Evolutionary conservation across 2,329 filamentous ascomycete species (phyloP), one percentile per base, ranked within the genome.

Genomic region (Colletotrichum camelliae): DNA sequence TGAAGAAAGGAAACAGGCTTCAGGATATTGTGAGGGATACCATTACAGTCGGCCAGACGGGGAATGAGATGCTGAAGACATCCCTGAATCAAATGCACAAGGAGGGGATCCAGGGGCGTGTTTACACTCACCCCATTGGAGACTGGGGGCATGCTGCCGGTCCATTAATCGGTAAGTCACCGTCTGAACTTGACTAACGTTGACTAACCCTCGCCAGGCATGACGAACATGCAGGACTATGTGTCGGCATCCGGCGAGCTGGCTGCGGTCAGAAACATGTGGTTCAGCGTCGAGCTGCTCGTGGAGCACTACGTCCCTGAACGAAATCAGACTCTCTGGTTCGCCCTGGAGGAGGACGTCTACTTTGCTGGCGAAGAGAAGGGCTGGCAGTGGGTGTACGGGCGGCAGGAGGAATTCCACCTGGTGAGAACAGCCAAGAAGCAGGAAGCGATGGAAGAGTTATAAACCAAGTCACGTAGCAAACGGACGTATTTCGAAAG

Each of bases 91-190:
- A 87, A 75, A 89, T 89, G 85, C 78, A 79, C 13, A 77, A 73
- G 5, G 86, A 88, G 76, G 86, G 84, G 0, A 87, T 89, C 48
- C 78, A 85, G 70, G 88, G 88, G 12, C 87, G 83, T 78, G 85
- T 90, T 8, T 89, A 89, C 78, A 87, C 83, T 52, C 88, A 89
- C 70, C 84, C 88, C 1, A 88, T 88, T 16, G 88, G 88, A 13
- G 88, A 89, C 80, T 89, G 87, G 85, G 88, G 88, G 2, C 88
- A 89, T 74, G 85, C 86, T 3, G 88, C 87, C 0, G 88, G 88
- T 0, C 85, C 88, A 0, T 76, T 88, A 7, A 87, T 89, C 67
- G 88, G 87, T 87, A 80, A 69, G 82, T 80, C 2, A 10, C 35
- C 13, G n/a, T 4, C 35, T 64, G 3, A n/a, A 33, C n/a, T 39